Evolutionary conservation across 1,139 yeast species (phyloP), one percentile per base, ranked within the genome.

Genomic region (Taphrina communis): DNA sequence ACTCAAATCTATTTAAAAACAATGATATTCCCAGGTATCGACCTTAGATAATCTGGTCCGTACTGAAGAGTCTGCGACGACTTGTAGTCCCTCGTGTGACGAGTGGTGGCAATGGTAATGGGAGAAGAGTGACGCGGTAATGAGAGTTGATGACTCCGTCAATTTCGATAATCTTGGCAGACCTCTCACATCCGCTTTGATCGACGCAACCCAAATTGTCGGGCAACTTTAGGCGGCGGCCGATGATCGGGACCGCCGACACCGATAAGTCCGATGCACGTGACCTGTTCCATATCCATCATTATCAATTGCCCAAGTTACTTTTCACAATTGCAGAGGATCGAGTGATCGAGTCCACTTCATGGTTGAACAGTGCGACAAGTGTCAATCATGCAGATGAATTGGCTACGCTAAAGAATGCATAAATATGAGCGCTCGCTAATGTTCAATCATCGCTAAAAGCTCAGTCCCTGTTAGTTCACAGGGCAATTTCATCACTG

Each of bases 401-500:
- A 39, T 39, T 39, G 14, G 48, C 48, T 44, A 44, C 19, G 48
- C 48, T 44, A 44, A 44, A 14, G n/a, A 50, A 50, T 50, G 53
- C 53, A 50, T 35, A 25, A 9, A 21, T 21, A 50, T 21, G 53
- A 50, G 53, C 36, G 53, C 53, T 50, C 9, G 53, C 36, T 21
- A 50, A 50, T 50, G 53, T 17, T 25, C 53, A 6, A n/a, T 17
- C 8, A 2, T 11, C 53, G 53, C 53, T 50, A 21, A 50, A 50
- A 7, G 36, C 19, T 50, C 9, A 21, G 19, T 7, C 19, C 31
- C 4, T n/a, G 48, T n/a, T 2, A 14, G 7, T 21, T 21, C n/a
- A 50, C 36, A 50, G 53, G 8, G 21, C 36, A 50, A 50, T 7
- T 21, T 50, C 53, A 50, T 50, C 53, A 21, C 53, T 21, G 53